phyloP scores from a whole-genome alignment of 768 basidiomycete genomes.

The Phylloporus arenicola region DNA sequence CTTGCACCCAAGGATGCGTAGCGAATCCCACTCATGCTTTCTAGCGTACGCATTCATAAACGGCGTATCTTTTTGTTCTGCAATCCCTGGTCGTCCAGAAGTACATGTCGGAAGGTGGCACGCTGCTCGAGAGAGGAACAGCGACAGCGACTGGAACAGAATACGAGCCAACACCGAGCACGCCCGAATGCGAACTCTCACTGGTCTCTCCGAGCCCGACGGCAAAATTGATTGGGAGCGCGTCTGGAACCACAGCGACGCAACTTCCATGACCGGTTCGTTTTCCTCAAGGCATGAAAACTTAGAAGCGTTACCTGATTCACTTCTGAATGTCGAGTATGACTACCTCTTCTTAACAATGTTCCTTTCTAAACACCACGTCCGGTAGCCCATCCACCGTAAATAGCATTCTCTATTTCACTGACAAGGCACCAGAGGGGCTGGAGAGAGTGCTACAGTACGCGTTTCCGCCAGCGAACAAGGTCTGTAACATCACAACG shows the following conservation, averaged over 20 bases:
- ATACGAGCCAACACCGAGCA: background rate
- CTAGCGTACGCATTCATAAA: conserved; percentile 46
- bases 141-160: background rate
- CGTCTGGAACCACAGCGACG: conserved; percentile 39
- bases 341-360: conserved; percentile 1
- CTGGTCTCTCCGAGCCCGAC: conserved; percentile 1
- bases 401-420: conserved; percentile 44
- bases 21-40: conserved; percentile 45
- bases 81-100: conserved; percentile 51
- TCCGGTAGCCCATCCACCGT: conserved; percentile 14
- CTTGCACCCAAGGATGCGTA: conserved; percentile 1
- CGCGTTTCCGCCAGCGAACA: conserved; percentile 40
- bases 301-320: conserved; percentile 30
- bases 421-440: conserved; percentile 55
- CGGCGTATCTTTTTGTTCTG: conserved; percentile 55
- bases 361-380: background rate
- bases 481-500: conserved; percentile 35
- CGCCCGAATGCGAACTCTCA: conserved; percentile 1
- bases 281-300: conserved; percentile 2
- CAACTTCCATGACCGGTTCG: conserved; percentile 1
- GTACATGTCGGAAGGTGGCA: conserved; percentile 72
- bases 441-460: conserved; percentile 39
- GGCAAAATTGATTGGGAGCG: conserved; percentile 43
- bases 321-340: conserved; percentile 32
- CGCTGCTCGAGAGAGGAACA: conserved; percentile 37